A percentile compares a stretch with the other conserved stretches of the same genome.
Evolutionary conservation across 2,329 filamentous ascomycete genomes (phyloP).

Genomic region (Aspergillus fructus): DNA sequence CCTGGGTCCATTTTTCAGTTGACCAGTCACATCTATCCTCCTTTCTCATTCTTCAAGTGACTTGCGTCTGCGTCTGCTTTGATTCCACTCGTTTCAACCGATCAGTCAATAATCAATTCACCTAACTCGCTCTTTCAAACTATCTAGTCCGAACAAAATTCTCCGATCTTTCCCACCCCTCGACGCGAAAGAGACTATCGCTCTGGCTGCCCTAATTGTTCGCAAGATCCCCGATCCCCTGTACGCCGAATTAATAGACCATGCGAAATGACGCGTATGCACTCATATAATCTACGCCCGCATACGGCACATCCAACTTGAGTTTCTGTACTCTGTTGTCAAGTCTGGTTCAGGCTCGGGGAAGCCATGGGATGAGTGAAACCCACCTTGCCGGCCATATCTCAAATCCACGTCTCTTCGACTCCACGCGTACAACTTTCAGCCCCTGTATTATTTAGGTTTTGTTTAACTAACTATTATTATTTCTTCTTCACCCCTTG

Average conservation of each 20-base stretch:
- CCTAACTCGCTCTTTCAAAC: slow-evolving; percentile 14
- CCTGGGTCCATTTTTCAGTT: background rate
- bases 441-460: slow-evolving; percentile 2
- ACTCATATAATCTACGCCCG: background rate
- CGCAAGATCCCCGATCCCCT: slow-evolving; percentile 87
- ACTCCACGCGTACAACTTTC: background rate
- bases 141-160: slow-evolving; percentile 79
- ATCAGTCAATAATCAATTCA: background rate
- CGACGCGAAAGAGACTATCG: slow-evolving; percentile 79
- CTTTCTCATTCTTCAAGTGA: background rate
- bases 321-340: background rate
- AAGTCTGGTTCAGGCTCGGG: background rate
- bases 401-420: background rate
- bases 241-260: slow-evolving; percentile 83
- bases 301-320: background rate
- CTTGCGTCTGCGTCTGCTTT: background rate
- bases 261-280: slow-evolving; percentile 58
- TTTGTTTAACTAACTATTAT: background rate
- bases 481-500: background rate
- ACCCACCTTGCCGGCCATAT: no score
- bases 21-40: slow-evolving; percentile 8
- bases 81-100: background rate
- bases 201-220: slow-evolving; percentile 79
- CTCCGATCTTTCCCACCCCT: slow-evolving; percentile 83
- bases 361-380: background rate